Evolutionary conservation across 1,139 yeast genomes (phyloP).

Genomic region (Barnettozyma hawaiiensis): DNA sequence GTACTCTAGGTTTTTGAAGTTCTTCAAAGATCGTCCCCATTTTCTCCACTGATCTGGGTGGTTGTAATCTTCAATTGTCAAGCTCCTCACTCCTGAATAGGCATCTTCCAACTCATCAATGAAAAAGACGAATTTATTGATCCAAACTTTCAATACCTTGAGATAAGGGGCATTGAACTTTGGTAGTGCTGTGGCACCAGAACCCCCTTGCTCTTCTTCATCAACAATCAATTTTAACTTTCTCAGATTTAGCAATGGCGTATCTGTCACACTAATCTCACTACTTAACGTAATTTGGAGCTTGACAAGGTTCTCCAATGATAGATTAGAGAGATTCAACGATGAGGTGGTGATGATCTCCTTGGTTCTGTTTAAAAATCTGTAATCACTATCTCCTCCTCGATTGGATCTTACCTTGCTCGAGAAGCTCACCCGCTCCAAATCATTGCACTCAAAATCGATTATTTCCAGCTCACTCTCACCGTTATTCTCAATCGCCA

Average conservation of each 20-base stretch:
- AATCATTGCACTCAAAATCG: background rate
- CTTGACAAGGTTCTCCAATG: background rate
- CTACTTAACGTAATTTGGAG: background rate
- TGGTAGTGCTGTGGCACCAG: background rate
- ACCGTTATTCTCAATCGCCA: background rate
- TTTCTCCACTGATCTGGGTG: conserved; percentile 1
- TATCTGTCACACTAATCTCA: background rate
- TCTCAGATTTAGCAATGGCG: background rate
- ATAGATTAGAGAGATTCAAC: background rate
- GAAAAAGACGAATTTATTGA: background rate
- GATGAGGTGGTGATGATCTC: background rate
- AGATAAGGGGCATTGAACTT: background rate
- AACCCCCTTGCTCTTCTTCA: background rate
- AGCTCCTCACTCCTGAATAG: background rate
- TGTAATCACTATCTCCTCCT: background rate
- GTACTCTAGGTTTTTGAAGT: background rate
- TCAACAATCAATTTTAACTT: background rate
- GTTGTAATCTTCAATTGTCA: conserved; percentile 1
- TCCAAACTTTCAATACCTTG: background rate
- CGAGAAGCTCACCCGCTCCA: background rate
- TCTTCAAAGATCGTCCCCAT: background rate
- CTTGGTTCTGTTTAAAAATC: background rate
- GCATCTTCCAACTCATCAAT: background rate
- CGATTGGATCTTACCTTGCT: background rate
- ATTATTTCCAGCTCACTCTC: background rate